Evolutionary conservation across 2,329 filamentous ascomycete genomes (phyloP).

Genomic region (Dactylellina haptotyla): DNA sequence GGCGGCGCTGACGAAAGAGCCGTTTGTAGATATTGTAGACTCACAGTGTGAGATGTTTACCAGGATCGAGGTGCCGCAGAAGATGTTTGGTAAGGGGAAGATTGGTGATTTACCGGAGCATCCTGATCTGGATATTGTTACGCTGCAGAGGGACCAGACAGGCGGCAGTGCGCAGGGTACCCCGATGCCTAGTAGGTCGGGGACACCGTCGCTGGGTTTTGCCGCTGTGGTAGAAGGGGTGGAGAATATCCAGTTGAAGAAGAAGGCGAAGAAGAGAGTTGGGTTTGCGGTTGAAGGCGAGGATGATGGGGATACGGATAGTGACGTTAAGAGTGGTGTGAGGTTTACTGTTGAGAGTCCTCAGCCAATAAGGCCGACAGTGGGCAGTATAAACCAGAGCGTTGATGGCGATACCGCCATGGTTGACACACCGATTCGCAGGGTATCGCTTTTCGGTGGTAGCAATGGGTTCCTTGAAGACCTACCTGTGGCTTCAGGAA

Average conservation of each 20-base stretch:
- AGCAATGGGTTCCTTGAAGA: conserved; percentile 22
- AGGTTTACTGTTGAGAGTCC: neutral
- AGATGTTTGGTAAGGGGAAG: conserved; percentile 62
- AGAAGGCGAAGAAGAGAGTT: conserved; percentile 21
- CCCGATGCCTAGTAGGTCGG: neutral
- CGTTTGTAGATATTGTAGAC: conserved; percentile 64
- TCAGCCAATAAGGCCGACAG: neutral
- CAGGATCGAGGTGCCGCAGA: conserved; percentile 61
- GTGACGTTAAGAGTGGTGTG: neutral
- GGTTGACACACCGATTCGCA: neutral
- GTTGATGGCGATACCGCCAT: neutral
- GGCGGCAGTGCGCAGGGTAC: neutral
- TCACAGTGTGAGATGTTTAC: conserved; percentile 60
- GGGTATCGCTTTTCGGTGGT: conserved; percentile 20
- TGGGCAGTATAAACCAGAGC: too few relatives aligned
- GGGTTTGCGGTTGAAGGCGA: conserved; percentile 17
- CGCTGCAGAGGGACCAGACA: conserved; percentile 9
- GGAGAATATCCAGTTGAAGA: neutral
- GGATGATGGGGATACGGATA: neutral
- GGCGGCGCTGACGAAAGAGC: conserved; percentile 69
- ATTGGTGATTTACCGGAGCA: conserved; percentile 50
- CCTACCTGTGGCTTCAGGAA: neutral
- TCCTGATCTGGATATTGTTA: conserved; percentile 39
- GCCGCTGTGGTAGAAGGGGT: neutral
- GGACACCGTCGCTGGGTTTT: neutral